A percentile compares a stretch with the other conserved stretches of the same genome.
phyloP scores from a whole-genome alignment of 768 basidiomycete species.

The Lyophyllum decastes region DNA sequence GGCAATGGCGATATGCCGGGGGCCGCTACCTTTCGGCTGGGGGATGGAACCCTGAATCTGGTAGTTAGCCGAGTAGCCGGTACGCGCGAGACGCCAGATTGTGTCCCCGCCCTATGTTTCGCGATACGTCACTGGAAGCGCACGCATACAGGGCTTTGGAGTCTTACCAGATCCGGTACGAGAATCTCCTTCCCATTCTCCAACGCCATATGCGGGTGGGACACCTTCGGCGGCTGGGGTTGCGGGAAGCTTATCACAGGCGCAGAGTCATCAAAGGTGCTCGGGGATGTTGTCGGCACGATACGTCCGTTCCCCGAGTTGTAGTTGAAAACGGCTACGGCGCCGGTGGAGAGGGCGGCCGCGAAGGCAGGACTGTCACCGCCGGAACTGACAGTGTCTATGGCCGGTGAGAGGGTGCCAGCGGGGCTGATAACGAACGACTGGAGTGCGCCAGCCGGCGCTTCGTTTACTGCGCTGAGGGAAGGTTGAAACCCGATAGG shows the following conservation, averaged over 20 bases:
- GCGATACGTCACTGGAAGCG: neutral
- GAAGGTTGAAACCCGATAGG: neutral
- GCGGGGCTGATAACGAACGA: slow-evolving; percentile 51
- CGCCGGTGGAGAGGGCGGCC: slow-evolving; percentile 50
- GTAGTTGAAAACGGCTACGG: slow-evolving; percentile 66
- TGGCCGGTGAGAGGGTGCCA: slow-evolving; percentile 44
- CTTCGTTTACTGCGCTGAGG: slow-evolving; percentile 62
- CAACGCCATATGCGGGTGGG: slow-evolving; percentile 65
- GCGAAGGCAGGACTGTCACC: slow-evolving; percentile 57
- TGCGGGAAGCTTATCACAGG: slow-evolving; percentile 55
- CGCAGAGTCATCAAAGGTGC: slow-evolving; percentile 33
- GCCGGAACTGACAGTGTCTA: slow-evolving; percentile 49
- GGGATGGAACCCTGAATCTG: slow-evolving; percentile 54
- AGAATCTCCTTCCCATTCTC: slow-evolving; percentile 54
- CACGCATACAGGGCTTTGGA: neutral
- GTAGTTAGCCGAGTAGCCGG: slow-evolving; percentile 44
- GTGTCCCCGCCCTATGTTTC: slow-evolving; percentile 55
- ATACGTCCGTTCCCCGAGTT: slow-evolving; percentile 54
- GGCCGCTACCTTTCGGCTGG: slow-evolving; percentile 48
- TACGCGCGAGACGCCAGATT: slow-evolving; percentile 58
- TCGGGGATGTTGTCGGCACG: slow-evolving; percentile 42
- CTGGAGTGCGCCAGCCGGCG: slow-evolving; percentile 48
- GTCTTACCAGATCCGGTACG: slow-evolving; percentile 57
- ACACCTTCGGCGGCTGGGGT: slow-evolving; percentile 36
- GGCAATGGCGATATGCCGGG: slow-evolving; percentile 53